These are phyloP conservation scores for Aspergillus latus DNA, from an alignment of 2,329 filamentous ascomycete species.

Conservation along the genomic window DNA sequence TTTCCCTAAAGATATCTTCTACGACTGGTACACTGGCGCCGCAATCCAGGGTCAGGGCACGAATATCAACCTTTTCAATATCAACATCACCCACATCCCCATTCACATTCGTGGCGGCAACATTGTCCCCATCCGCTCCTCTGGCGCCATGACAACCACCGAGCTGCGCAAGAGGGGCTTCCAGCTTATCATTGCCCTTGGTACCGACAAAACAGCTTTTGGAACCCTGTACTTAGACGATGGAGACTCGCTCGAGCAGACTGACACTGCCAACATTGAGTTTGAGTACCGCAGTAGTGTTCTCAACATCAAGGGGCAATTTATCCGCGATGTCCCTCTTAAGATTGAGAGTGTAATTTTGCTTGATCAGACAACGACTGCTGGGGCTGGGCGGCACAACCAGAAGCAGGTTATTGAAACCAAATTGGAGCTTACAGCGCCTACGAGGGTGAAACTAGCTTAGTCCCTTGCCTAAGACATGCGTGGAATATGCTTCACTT, in stretches of 20 bases:
- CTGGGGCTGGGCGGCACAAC: constrained; percentile 4
- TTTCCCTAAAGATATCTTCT: constrained; percentile 59
- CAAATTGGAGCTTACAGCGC: constrained; percentile 16
- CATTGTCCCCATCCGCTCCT: constrained; percentile 58
- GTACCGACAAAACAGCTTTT: constrained; percentile 59
- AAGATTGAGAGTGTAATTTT: constrained; percentile 36
- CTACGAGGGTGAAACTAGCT: constrained; percentile 18
- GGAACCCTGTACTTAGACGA: constrained; percentile 77
- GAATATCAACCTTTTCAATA: constrained; percentile 45
- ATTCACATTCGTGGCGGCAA: constrained; percentile 62
- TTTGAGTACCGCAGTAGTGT: constrained; percentile 59
- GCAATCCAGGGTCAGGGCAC: constrained; percentile 48
- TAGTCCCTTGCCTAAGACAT: not conserved
- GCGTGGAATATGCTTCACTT: not conserved
- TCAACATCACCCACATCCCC: constrained; percentile 57
- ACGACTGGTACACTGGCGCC: constrained; percentile 58
- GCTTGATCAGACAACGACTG: constrained; percentile 20
- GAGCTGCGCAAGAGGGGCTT: constrained; percentile 65
- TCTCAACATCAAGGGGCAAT: constrained; percentile 33
- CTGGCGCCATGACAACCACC: constrained; percentile 59
- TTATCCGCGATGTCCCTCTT: constrained; percentile 29
- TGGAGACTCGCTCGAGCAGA: constrained; percentile 65
- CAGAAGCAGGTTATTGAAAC: constrained; percentile 28
- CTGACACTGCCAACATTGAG: constrained; percentile 54
- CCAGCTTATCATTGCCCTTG: constrained; percentile 68